These are phyloP conservation scores for Cutaneotrichosporon mucoides DNA, from an alignment of 1,284 basidiomycete genomes.

Conservation along the genomic window DNA sequence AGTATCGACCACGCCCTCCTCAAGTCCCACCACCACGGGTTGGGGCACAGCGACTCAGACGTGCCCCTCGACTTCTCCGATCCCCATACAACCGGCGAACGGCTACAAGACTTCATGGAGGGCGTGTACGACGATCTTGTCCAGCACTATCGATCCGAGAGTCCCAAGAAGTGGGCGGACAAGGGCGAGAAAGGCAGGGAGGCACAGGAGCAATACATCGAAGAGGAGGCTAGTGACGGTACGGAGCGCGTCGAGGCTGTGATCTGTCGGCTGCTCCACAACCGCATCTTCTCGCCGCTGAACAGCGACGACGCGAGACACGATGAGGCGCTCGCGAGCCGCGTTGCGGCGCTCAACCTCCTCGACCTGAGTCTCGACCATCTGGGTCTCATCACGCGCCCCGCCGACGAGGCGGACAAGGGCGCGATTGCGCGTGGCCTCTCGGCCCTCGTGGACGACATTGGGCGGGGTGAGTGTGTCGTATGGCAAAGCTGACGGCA, in stretches of 20 bases:
- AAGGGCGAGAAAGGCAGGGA: neutral
- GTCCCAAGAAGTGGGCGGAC: neutral
- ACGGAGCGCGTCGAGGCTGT: constrained; percentile 68
- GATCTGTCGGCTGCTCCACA: constrained; percentile 68
- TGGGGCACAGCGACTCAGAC: neutral
- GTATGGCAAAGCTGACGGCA: constrained; percentile 30
- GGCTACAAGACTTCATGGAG: constrained; percentile 71
- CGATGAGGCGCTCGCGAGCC: constrained; percentile 79
- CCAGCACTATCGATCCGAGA: constrained; percentile 25
- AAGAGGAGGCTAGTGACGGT: constrained; percentile 47
- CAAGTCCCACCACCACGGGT: constrained; percentile 26
- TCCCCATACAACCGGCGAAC: constrained; percentile 52
- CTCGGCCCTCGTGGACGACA: constrained; percentile 62
- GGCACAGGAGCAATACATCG: constrained; percentile 28
- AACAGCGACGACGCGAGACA: constrained; percentile 74
- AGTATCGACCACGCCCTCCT: constrained; percentile 24
- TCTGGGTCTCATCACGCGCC: constrained; percentile 70
- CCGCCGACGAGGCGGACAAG: constrained; percentile 41
- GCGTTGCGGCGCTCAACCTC: constrained; percentile 84
- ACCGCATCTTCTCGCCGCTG: constrained; percentile 62
- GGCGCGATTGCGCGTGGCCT: constrained; percentile 56
- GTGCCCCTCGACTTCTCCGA: constrained; percentile 34
- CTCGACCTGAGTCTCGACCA: constrained; percentile 80
- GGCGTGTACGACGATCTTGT: constrained; percentile 57
- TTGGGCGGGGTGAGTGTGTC: constrained; percentile 65